Conservation (phyloP, 2,329 filamentous ascomycete genomes). For the Nannizziopsis arthrosporioides region DNA sequence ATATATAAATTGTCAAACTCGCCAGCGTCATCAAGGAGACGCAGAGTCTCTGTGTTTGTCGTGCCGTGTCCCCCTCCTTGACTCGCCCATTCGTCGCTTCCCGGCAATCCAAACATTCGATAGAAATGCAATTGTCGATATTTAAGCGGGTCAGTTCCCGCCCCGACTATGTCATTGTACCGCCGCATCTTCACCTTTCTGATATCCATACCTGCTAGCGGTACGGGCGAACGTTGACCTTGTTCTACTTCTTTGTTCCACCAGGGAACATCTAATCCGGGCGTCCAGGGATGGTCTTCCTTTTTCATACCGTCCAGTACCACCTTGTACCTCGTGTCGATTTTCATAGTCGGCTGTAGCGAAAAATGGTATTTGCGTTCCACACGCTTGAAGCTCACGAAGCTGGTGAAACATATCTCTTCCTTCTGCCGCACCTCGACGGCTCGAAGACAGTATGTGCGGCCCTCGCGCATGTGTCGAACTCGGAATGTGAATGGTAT, state of each 20-base stretch:
- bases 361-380: conserved; percentile 24
- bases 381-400: conserved; percentile 42
- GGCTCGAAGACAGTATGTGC: conserved; percentile 41
- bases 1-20: conserved; percentile 44
- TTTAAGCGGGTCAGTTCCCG: conserved; percentile 22
- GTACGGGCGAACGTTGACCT: conserved; percentile 21
- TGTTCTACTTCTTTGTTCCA: conserved; percentile 23
- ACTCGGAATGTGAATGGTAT: conserved; percentile 43
- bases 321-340: conserved; percentile 22
- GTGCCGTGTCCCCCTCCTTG: neutral
- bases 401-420: conserved; percentile 41
- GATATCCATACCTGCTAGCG: conserved; percentile 36
- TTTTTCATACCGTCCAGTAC: conserved; percentile 21
- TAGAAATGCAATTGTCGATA: conserved; percentile 39
- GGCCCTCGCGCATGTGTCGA: conserved; percentile 40
- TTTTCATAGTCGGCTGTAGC: conserved; percentile 23
- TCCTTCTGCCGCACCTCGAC: conserved; percentile 42
- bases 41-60: conserved; percentile 8
- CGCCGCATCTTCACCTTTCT: conserved; percentile 43
- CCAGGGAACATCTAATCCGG: conserved; percentile 28
- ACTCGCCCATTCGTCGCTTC: conserved; percentile 19
- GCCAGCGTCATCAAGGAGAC: conserved; percentile 21
- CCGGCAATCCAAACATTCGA: conserved; percentile 33
- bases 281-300: conserved; percentile 26
- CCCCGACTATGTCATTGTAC: conserved; percentile 32